Conservation (phyloP, 2,329 filamentous ascomycete species). For the Pseudocercospora fuligena region DNA sequence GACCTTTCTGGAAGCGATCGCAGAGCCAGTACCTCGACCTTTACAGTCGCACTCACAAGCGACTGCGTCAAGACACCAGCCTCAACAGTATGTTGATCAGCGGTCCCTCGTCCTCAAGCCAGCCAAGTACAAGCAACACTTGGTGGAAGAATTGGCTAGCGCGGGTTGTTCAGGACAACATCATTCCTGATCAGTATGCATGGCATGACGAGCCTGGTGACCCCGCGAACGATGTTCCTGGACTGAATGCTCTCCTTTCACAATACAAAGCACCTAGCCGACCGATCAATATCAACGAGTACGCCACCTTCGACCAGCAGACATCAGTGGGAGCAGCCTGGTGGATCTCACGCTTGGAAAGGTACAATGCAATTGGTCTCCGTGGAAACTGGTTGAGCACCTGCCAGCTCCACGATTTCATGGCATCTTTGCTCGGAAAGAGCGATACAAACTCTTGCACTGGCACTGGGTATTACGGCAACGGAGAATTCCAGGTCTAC, state of each 20-base stretch:
- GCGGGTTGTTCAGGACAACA: conserved; percentile 44
- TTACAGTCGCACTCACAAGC: conserved; percentile 46
- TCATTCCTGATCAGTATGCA: conserved; percentile 51
- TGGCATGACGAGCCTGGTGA: conserved; percentile 48
- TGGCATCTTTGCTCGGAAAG: conserved; percentile 50
- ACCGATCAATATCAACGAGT: conserved; percentile 57
- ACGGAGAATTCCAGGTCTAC: conserved; percentile 53
- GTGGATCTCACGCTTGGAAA: conserved; percentile 55
- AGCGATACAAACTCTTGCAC: conserved; percentile 31
- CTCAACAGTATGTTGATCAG: conserved; percentile 38
- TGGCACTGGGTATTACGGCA: conserved; percentile 44
- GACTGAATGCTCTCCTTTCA: conserved; percentile 10
- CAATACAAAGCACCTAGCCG: conserved; percentile 10
- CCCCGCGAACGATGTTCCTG: conserved; percentile 6
- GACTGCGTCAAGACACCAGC: conserved; percentile 41
- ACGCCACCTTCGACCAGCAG: conserved; percentile 49
- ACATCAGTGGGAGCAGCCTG: conserved; percentile 49
- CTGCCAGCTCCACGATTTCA: conserved; percentile 50
- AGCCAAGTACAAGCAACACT: conserved; percentile 41
- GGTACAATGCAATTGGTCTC: conserved; percentile 49
- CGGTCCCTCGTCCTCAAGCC: conserved; percentile 46
- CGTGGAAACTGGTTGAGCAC: conserved; percentile 54
- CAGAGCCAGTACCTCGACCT: conserved; percentile 49
- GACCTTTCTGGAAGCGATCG: conserved; percentile 44
- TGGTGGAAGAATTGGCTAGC: conserved; percentile 50